Evolutionary conservation across 1,284 basidiomycete species (phyloP).

Genomic region (Puccinia polysora): DNA sequence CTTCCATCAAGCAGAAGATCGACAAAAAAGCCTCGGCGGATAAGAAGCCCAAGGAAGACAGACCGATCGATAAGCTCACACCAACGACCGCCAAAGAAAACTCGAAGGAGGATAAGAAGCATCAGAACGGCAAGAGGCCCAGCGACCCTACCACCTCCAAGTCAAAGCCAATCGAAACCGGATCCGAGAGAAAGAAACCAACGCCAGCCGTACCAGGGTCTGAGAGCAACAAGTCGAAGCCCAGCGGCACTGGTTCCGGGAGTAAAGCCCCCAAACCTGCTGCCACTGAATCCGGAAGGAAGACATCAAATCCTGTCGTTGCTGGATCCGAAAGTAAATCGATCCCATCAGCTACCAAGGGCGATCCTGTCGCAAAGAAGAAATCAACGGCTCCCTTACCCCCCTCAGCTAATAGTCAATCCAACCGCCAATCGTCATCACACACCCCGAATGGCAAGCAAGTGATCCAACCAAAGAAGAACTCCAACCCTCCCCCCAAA

Average conservation of each 20-base stretch:
- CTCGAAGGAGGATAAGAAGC: not conserved
- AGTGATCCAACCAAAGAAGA: slow-evolving; percentile 24
- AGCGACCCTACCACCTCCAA: not conserved
- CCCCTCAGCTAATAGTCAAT: slow-evolving; percentile 21
- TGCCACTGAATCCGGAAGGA: not conserved
- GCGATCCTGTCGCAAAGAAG: not conserved
- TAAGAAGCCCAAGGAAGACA: slow-evolving; percentile 8
- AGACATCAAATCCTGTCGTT: not conserved
- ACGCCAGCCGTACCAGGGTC: not conserved
- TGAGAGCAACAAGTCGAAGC: not conserved
- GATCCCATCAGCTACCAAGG: too few relatives aligned
- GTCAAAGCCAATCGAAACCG: not conserved
- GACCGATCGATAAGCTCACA: not conserved
- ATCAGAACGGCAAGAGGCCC: not conserved
- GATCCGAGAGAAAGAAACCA: not conserved
- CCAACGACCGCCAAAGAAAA: not conserved
- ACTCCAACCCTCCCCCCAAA: slow-evolving; percentile 1
- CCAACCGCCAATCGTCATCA: slow-evolving; percentile 5
- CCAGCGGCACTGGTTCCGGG: not conserved
- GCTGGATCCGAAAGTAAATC: too few relatives aligned
- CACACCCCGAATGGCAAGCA: not conserved
- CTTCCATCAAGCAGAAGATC: slow-evolving; percentile 24
- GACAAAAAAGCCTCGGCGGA: slow-evolving; percentile 17
- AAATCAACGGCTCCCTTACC: slow-evolving; percentile 3
- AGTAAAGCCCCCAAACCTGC: not conserved